phyloP scores from a whole-genome alignment of 2,329 filamentous ascomycete genomes.

The Penicillium capsulatum region DNA sequence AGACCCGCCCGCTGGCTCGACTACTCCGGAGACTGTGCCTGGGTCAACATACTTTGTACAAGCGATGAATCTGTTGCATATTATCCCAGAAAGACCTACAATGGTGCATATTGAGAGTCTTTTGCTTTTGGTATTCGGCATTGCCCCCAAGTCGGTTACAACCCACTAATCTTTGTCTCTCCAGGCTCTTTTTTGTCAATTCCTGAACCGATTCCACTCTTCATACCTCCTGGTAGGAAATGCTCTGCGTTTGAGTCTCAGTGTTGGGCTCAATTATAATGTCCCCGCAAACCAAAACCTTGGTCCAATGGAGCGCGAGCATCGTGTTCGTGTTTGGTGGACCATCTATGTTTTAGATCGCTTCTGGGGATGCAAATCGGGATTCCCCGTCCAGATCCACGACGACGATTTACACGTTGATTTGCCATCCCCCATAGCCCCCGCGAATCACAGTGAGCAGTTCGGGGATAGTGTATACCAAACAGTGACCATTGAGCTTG shows the following conservation, averaged over 20 bases:
- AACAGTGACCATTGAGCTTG: slow-evolving; percentile 28
- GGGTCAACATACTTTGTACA: slow-evolving; percentile 39
- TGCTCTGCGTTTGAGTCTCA: slow-evolving; percentile 33
- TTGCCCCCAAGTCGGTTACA: background rate
- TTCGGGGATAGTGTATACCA: slow-evolving; percentile 30
- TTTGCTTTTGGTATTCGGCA: slow-evolving; percentile 29
- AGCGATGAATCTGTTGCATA: slow-evolving; percentile 36
- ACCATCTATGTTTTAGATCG: slow-evolving; percentile 45
- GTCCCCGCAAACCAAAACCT: slow-evolving; percentile 13
- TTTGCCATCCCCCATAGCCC: slow-evolving; percentile 23
- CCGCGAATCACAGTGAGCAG: slow-evolving; percentile 23
- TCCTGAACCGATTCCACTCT: slow-evolving; percentile 26
- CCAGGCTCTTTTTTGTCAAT: slow-evolving; percentile 25
- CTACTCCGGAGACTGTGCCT: slow-evolving; percentile 27
- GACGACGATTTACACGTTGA: slow-evolving; percentile 43
- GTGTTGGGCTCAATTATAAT: slow-evolving; percentile 34
- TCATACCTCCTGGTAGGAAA: slow-evolving; percentile 30
- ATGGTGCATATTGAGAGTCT: slow-evolving; percentile 41
- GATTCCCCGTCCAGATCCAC: slow-evolving; percentile 44
- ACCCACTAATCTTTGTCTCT: background rate
- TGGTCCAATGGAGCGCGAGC: slow-evolving; percentile 32
- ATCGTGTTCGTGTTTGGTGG: slow-evolving; percentile 44
- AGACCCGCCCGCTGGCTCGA: slow-evolving; percentile 5
- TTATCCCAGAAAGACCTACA: slow-evolving; percentile 40
- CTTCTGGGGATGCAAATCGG: slow-evolving; percentile 42